Conservation (phyloP, 192 early-diverging fungal genomes). For the Pilaira anomala region DNA sequence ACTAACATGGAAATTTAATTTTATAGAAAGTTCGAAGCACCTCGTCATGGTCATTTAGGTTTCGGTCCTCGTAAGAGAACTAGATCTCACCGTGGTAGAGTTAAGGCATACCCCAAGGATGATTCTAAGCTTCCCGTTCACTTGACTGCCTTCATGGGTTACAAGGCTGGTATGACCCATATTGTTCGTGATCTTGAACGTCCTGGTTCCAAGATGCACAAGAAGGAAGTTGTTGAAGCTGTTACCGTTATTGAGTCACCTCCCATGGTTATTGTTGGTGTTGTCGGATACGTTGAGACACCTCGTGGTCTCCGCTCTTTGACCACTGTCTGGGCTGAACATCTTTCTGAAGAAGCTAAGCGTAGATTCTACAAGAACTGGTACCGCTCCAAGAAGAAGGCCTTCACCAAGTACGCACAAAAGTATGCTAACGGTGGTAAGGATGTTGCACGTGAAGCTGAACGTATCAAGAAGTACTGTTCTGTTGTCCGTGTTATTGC, state of each 20-base stretch:
- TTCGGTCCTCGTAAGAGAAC: constrained; percentile 83
- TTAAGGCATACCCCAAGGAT: constrained; percentile 99
- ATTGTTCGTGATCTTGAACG: constrained; percentile 99
- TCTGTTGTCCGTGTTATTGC: constrained; percentile 94
- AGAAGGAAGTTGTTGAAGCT: constrained; percentile 99
- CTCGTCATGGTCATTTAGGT: constrained; percentile 83
- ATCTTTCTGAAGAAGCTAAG: constrained; percentile 94
- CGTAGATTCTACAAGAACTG: constrained; percentile 99
- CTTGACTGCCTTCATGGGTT: constrained; percentile 98
- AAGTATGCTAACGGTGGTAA: constrained; percentile 91
- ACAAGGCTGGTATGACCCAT: constrained; percentile 99
- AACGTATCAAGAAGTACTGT: constrained; percentile 98
- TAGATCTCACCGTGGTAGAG: constrained; percentile 88
- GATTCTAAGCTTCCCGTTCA: constrained; percentile 91
- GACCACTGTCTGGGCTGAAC: constrained; percentile 99
- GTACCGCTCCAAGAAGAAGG: constrained; percentile 99
- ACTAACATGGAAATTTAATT: constrained; percentile 33
- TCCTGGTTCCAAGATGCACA: constrained; percentile 99
- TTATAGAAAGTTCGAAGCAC: constrained; percentile 97
- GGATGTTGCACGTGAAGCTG: constrained; percentile 88
- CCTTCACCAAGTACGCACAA: constrained; percentile 98
- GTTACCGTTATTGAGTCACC: constrained; percentile 98
- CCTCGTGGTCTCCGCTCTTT: constrained; percentile 96
- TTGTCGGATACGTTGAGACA: constrained; percentile 99
- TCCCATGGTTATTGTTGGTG: constrained; percentile 95